Percentiles rank a stretch among this genome's conserved stretches.
These are phyloP conservation scores for Rhodosporidiobolus odoratus DNA, from an alignment of 768 basidiomycete species.

Conservation along the genomic window DNA sequence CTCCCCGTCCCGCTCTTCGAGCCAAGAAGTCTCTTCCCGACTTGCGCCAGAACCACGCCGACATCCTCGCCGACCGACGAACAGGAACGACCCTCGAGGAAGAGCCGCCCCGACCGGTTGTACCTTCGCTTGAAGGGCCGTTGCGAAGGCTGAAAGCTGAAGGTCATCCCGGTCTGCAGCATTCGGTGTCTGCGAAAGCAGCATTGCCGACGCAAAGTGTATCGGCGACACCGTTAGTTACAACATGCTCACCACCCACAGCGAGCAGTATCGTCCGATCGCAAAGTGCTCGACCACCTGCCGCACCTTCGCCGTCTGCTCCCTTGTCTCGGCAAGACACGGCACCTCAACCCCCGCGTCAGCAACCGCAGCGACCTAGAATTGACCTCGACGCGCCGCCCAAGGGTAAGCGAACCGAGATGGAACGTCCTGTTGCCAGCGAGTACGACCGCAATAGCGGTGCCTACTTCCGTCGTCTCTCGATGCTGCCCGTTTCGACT, in stretches of 20 bases:
- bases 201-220: constrained; percentile 6
- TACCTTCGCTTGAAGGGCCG: background rate
- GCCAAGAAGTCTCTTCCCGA: constrained; percentile 84
- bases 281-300: constrained; percentile 27
- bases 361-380: background rate
- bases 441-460: constrained; percentile 70
- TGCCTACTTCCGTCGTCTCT: constrained; percentile 90
- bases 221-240: background rate
- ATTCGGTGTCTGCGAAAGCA: constrained; percentile 11
- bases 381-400: constrained; percentile 12
- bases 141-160: background rate
- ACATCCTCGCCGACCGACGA: constrained; percentile 47
- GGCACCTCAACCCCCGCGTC: background rate
- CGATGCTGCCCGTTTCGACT: constrained; percentile 61
- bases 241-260: background rate
- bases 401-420: constrained; percentile 45
- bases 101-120: background rate
- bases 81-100: background rate
- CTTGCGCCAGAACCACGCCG: constrained; percentile 55
- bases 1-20: constrained; percentile 32
- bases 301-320: constrained; percentile 25
- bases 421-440: constrained; percentile 40
- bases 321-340: background rate
- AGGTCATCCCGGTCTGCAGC: background rate
- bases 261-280: constrained; percentile 2